Conservation (phyloP, 768 basidiomycete genomes). For the Polyporus arcularius region DNA sequence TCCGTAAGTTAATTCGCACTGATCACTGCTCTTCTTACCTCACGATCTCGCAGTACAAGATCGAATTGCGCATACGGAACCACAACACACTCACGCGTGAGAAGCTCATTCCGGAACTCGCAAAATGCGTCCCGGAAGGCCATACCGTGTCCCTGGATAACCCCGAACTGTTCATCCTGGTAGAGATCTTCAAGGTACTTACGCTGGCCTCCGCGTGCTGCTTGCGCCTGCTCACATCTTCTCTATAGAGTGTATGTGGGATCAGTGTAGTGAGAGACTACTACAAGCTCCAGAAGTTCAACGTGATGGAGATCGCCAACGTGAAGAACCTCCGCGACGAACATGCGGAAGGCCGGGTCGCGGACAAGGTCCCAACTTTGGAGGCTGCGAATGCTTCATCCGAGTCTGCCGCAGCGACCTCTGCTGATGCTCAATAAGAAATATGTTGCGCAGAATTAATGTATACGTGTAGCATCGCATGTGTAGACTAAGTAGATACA, state of each 20-base stretch:
- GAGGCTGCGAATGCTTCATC: neutral
- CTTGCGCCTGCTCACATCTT: neutral
- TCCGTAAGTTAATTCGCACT: conserved; percentile 40
- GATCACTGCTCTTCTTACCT: neutral
- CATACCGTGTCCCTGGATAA: conserved; percentile 69
- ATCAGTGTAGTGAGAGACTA: conserved; percentile 75
- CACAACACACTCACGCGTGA: conserved; percentile 68
- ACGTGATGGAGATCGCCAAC: conserved; percentile 71
- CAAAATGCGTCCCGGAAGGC: conserved; percentile 65
- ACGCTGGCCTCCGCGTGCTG: neutral
- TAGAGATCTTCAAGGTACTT: conserved; percentile 81
- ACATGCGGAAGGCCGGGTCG: conserved; percentile 24
- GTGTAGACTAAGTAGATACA: neutral
- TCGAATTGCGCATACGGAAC: conserved; percentile 74
- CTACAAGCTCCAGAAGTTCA: conserved; percentile 73
- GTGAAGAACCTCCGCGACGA: conserved; percentile 37
- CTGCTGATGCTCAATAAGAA: too few species aligned
- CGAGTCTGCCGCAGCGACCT: too few species aligned
- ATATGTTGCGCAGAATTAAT: too few species aligned
- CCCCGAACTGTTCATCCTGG: conserved; percentile 73
- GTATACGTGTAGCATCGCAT: too few species aligned
- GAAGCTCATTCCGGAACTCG: conserved; percentile 65
- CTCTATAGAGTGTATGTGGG: conserved; percentile 67
- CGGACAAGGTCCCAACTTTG: neutral
- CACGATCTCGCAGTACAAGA: conserved; percentile 64